Base-by-base conservation (phyloP, 2,329 filamentous ascomycete genomes). In the Trichoderma sp. region DNA sequence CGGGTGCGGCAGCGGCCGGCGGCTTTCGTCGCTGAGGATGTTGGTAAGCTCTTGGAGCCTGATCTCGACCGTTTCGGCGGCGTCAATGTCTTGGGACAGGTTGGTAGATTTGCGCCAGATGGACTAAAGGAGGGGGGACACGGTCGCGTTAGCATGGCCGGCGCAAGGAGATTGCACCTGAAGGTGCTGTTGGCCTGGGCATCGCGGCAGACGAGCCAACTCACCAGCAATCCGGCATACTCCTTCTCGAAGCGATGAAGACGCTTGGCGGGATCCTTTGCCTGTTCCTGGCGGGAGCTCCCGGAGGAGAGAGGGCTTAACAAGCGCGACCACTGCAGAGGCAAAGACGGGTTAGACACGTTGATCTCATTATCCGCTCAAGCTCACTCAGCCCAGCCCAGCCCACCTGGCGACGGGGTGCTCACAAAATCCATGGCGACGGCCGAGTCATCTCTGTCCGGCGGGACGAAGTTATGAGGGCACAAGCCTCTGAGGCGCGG, bases 21-120 rank as follows among this genome's bases (percentile, higher is more conserved):
- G 91, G 70, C 92, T 92, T 81, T 98, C 95, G 81, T 97, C 94
- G 81, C 89, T 90, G 72, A 98, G 89, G 75, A 97, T 90, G 73
- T 85, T 86, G 72, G 87, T 89, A 52, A 90, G 84, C 74, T 89
- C 86, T 73, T 89, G 87, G 30, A 90, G 85, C 68, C 86, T 84
- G 71, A 86, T 83, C 77, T 90, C 87, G 76, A 90, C 83, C 68
- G 83, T 84, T 75, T 90, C 87, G 77, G 87, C 87, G 59, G 88
- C 86, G 71, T 89, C 87, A 76, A 83, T 81, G 74, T 90, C 88
- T 73, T 81, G 81, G 70, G 86, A 81, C 37, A 90, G 82, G 77
- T 89, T 90, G 70, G 86, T 84, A 18, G 86, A 85, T 71, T 83
- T 85, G 75, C 87, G 85, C 88, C 88, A 90, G 80, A 84, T 83